A percentile compares a stretch with the other conserved stretches of the same genome.
Conservation (phyloP, 306 rosid genomes). For the Cicer judaicum region DNA sequence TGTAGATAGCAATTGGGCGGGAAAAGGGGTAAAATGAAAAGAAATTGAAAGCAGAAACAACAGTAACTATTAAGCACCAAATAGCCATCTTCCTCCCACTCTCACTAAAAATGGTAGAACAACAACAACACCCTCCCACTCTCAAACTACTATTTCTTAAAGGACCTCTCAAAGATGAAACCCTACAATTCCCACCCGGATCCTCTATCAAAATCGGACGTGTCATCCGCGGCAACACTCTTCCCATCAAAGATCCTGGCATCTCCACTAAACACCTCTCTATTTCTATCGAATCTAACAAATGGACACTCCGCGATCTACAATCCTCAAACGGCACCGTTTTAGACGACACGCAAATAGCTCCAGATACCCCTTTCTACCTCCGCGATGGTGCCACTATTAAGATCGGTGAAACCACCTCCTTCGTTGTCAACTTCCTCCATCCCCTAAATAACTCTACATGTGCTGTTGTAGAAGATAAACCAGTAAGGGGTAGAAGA, state of each 20-base stretch:
- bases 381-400: slow-evolving; percentile 58
- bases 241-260: slow-evolving; percentile 72
- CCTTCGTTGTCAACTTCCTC: slow-evolving; percentile 54
- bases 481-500: slow-evolving; percentile 4
- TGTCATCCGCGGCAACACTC: slow-evolving; percentile 62
- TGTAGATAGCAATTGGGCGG: no score
- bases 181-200: slow-evolving; percentile 58
- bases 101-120: slow-evolving; percentile 50
- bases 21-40: no score
- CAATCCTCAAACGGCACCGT: slow-evolving; percentile 85
- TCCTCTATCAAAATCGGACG: slow-evolving; percentile 68
- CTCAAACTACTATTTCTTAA: slow-evolving; percentile 57
- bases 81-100: neutral
- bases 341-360: slow-evolving; percentile 51
- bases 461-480: neutral
- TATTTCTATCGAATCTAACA: slow-evolving; percentile 44
- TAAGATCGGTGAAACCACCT: slow-evolving; percentile 71
- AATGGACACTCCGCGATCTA: slow-evolving; percentile 75
- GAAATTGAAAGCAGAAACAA: no score
- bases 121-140: neutral
- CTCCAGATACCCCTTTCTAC: slow-evolving; percentile 49
- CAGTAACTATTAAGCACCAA: no score
- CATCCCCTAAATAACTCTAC: slow-evolving; percentile 45
- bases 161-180: slow-evolving; percentile 76
- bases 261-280: slow-evolving; percentile 80